phyloP scores from a whole-genome alignment of 345 rosid species.

The Draba incana region DNA sequence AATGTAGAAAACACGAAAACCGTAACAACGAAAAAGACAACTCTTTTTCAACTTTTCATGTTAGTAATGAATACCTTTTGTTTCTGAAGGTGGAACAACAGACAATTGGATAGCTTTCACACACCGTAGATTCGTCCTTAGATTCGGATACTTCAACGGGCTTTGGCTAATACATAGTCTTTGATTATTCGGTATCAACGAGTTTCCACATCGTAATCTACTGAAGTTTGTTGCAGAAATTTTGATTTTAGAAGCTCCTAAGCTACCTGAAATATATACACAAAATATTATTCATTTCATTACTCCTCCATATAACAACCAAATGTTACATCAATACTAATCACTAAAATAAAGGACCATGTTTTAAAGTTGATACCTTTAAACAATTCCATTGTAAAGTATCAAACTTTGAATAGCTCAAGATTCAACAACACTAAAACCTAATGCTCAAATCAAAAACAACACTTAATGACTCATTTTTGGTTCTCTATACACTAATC shows the following conservation, averaged over 20 bases:
- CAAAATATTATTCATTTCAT: not conserved
- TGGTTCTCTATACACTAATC: constrained; percentile 5
- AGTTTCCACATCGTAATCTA: constrained; percentile 30
- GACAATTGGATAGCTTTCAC: constrained; percentile 32
- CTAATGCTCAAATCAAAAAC: not conserved
- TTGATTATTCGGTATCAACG: constrained; percentile 19
- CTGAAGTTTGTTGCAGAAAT: constrained; percentile 7
- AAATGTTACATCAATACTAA: not conserved
- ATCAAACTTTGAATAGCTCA: not conserved
- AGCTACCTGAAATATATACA: constrained; percentile 24
- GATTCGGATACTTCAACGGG: not conserved
- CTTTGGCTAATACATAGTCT: constrained; percentile 19
- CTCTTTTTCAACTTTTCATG: not conserved
- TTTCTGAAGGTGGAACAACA: not conserved
- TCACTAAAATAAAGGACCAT: not conserved
- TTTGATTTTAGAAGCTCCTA: constrained; percentile 33
- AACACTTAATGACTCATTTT: not conserved
- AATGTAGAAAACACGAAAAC: not conserved
- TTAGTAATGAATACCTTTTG: constrained; percentile 1
- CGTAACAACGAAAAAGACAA: not conserved
- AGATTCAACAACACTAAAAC: not conserved
- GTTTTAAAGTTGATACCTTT: not conserved
- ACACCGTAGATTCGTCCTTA: constrained; percentile 11
- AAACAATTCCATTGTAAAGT: not conserved
- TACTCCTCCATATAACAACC: not conserved